Conservation (phyloP, 1,139 yeast genomes). For the Geotrichum restrictum region DNA sequence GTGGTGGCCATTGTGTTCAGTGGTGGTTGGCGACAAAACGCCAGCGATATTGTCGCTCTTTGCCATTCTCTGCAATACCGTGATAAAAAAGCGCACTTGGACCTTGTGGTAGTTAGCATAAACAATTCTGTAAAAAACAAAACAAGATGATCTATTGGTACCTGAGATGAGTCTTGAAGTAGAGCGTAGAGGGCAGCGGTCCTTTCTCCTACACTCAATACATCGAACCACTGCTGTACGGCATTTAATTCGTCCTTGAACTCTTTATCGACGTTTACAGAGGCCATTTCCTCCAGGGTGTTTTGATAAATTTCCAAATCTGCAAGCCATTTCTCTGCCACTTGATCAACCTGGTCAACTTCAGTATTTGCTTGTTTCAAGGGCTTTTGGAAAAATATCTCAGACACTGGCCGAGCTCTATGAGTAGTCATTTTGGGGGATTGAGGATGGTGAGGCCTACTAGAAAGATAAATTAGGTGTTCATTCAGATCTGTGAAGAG, state of each 20-base stretch:
- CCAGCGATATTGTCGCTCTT: slow-evolving; percentile 33
- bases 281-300: slow-evolving; percentile 40
- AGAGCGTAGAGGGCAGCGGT: slow-evolving; percentile 41
- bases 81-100: slow-evolving; percentile 39
- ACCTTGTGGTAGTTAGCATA: slow-evolving; percentile 21
- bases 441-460: not conserved
- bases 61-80: slow-evolving; percentile 39
- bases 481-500: not conserved
- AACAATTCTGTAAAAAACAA: too few relatives aligned
- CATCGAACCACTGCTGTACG: slow-evolving; percentile 41
- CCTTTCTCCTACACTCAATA: slow-evolving; percentile 38
- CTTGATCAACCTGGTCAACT: slow-evolving; percentile 29
- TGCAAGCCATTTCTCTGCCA: slow-evolving; percentile 37
- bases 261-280: slow-evolving; percentile 30
- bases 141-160: not conserved
- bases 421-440: slow-evolving; percentile 16
- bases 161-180: slow-evolving; percentile 38
- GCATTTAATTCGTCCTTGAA: slow-evolving; percentile 36
- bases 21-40: slow-evolving; percentile 32
- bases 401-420: slow-evolving; percentile 32
- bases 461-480: too few relatives aligned
- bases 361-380: slow-evolving; percentile 8
- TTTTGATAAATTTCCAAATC: slow-evolving; percentile 37
- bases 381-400: slow-evolving; percentile 23
- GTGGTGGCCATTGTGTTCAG: slow-evolving; percentile 18